phyloP scores from a whole-genome alignment of 2,329 filamentous ascomycete genomes.

The Emericellopsis cladophorae region DNA sequence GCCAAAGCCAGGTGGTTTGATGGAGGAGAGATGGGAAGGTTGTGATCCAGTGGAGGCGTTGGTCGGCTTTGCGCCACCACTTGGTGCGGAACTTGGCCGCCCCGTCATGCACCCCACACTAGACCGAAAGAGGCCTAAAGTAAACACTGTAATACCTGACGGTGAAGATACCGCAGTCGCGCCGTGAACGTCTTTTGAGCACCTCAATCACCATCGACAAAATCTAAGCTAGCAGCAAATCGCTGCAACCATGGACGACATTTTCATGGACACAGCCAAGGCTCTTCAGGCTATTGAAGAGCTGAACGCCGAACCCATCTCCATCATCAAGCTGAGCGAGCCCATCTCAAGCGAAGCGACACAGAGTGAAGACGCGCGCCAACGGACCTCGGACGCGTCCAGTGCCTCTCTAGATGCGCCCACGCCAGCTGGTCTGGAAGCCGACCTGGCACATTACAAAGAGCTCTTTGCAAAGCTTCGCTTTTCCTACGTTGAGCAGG shows the following conservation, averaged over 20 bases:
- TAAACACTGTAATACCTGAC: constrained; percentile 23
- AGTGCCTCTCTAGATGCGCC: constrained; percentile 50
- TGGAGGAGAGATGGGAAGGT: too few species aligned
- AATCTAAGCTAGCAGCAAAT: too few species aligned
- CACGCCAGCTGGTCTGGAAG: constrained; percentile 65
- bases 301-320: constrained; percentile 50
- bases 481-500: constrained; percentile 95
- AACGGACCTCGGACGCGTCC: constrained; percentile 60
- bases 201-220: too few species aligned
- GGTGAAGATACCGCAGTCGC: neutral
- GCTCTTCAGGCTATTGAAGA: constrained; percentile 35
- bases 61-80: neutral
- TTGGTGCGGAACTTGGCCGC: neutral
- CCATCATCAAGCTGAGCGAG: constrained; percentile 66
- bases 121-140: constrained; percentile 17
- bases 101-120: constrained; percentile 5
- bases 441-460: constrained; percentile 81
- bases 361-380: neutral
- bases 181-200: neutral
- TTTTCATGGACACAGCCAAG: constrained; percentile 17
- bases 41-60: neutral
- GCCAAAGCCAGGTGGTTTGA: too few species aligned
- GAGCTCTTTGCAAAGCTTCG: constrained; percentile 92
- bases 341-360: constrained; percentile 43
- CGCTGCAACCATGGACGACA: constrained; percentile 13